phyloP scores from a whole-genome alignment of 345 rosid species.

The Eucalyptus cloeziana region DNA sequence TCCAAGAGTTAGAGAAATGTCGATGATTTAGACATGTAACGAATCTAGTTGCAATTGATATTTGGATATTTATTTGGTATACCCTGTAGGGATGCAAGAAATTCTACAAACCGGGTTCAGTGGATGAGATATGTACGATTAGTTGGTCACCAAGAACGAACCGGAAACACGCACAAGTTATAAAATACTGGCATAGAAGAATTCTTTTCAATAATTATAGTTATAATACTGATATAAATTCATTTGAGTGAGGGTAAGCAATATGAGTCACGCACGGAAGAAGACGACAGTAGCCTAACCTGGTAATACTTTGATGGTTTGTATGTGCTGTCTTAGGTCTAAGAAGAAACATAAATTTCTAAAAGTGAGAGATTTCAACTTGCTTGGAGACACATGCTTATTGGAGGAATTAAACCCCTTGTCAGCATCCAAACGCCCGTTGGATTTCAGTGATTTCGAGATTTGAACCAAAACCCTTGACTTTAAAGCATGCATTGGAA shows the following conservation, averaged over 20 bases:
- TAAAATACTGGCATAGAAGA: not conserved
- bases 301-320: not conserved
- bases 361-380: not conserved
- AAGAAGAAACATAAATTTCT: not conserved
- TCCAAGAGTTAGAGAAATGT: not conserved
- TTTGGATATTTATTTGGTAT: not conserved
- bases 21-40: not conserved
- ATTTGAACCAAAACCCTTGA: conserved; percentile 19
- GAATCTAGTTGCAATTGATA: not conserved
- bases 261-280: not conserved
- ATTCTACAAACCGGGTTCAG: not conserved
- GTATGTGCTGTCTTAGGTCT: not conserved
- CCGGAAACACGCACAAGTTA: not conserved
- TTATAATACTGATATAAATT: not conserved
- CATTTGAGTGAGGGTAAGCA: not conserved
- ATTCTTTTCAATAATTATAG: not conserved
- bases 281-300: not conserved
- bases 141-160: not conserved
- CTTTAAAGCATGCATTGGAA: not conserved
- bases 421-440: not conserved
- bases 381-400: not conserved
- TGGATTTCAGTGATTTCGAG: conserved; percentile 1
- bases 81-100: not conserved
- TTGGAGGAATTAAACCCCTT: not conserved
- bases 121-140: not conserved